Evolutionary conservation across 345 rosid species (phyloP).

Genomic region (Hypericum perforatum): DNA sequence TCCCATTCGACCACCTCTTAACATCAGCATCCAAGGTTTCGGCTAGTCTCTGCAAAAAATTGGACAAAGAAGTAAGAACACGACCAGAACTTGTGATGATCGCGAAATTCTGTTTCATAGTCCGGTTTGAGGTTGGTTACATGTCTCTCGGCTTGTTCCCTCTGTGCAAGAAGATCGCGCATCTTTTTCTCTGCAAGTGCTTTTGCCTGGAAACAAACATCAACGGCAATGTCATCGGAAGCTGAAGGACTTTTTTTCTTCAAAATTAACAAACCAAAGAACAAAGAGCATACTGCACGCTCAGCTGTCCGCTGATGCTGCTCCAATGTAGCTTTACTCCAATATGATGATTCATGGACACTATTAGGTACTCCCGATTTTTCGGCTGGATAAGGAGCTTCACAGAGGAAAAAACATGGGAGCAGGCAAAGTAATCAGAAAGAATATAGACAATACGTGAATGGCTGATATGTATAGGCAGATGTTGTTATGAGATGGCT

Average conservation of each 20-base stretch:
- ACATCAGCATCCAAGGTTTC: slow-evolving; percentile 75
- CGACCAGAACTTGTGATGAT: not conserved
- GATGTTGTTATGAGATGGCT: slow-evolving; percentile 3
- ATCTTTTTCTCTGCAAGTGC: slow-evolving; percentile 92
- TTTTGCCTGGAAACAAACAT: slow-evolving; percentile 53
- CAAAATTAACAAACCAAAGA: not conserved
- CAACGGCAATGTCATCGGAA: slow-evolving; percentile 11
- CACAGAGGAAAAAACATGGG: slow-evolving; percentile 18
- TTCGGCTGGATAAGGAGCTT: slow-evolving; percentile 24
- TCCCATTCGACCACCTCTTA: slow-evolving; percentile 90
- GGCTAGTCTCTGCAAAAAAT: slow-evolving; percentile 55
- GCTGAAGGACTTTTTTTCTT: slow-evolving; percentile 7
- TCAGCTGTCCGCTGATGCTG: slow-evolving; percentile 75
- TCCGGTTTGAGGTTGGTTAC: slow-evolving; percentile 29
- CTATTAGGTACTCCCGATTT: slow-evolving; percentile 29
- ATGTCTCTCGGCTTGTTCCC: slow-evolving; percentile 88
- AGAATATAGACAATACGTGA: not conserved
- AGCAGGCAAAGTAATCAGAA: not conserved
- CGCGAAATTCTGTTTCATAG: not conserved
- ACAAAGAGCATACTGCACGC: slow-evolving; percentile 54
- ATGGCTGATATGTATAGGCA: not conserved
- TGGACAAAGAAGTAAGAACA: slow-evolving; percentile 14
- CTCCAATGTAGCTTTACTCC: slow-evolving; percentile 58
- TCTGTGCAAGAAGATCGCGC: slow-evolving; percentile 71
- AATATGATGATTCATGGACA: slow-evolving; percentile 41